Evolutionary conservation across 495 filamentous ascomycete species (phyloP), one percentile per base, ranked within the genome.

Genomic region (Parathielavia appendiculata): DNA sequence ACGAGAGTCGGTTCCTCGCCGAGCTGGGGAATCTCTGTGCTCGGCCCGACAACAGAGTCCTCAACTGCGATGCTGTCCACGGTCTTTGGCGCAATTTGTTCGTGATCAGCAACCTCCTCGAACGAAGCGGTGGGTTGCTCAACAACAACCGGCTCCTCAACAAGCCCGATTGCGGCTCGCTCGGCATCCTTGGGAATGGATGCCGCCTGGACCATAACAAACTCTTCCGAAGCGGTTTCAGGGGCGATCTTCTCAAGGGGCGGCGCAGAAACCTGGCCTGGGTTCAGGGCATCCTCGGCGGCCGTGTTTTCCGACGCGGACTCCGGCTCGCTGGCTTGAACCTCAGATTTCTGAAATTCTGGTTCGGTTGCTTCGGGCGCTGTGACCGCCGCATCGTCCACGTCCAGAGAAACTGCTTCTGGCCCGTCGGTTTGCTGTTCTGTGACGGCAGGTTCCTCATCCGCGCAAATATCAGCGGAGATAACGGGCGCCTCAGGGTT

Each of bases 141-240:
- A 19, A 12, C 23, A 45, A 23, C 52, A 16, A n/a, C 30, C 5
- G 41, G 17, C 12, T 64, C 62, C 9, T 67, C 62, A 23, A 54
- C 58, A 1, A 19, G 19, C 5, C 47, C 44, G 16, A 53, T 11
- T 35, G 59, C 60, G 13, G 39, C 9, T 36, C 47, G 48, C 49
- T 59, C 57, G 44, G 12, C 39, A 32, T 51, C 54, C 48, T 54
- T 13, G 20, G 61, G 41, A n/a, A 48, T 26, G 8, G 59, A 58
- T 1, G 51, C 51, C 3, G 61, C 48, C 4, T 66, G 61, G 20
- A 68, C 59, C 35, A 67, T n/a, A 23, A 67, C 62, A 52, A 52
- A 64, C 17, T 67, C 65, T 16, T 67, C 62, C 13, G 58, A 62
- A 13, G 55, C 11, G 1, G 61, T 39, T 32, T 67, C 65, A 5